A percentile compares a stretch with the other conserved stretches of the same genome.
These are phyloP conservation scores for Russula foetens DNA, from an alignment of 768 basidiomycete genomes.

Conservation along the genomic window DNA sequence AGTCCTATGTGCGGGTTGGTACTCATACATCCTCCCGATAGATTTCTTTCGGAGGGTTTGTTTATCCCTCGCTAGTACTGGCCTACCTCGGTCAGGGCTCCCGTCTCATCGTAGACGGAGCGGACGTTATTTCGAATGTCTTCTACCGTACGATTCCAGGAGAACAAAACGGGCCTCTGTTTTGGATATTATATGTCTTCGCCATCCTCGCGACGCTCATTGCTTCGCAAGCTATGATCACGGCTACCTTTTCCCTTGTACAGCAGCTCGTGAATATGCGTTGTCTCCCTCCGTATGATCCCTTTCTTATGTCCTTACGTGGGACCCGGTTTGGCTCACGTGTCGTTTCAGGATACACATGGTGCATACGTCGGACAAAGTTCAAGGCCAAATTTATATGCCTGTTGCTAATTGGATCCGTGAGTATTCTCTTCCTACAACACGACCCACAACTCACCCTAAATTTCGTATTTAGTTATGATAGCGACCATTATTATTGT, in stretches of 20 bases:
- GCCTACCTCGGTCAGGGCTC: constrained; percentile 71
- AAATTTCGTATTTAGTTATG: constrained; percentile 31
- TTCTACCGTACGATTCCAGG: constrained; percentile 66
- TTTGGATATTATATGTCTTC: constrained; percentile 60
- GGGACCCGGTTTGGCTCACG: not conserved
- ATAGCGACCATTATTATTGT: constrained; percentile 46
- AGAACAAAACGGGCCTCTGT: constrained; percentile 40
- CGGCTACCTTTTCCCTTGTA: constrained; percentile 52
- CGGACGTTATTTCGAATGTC: constrained; percentile 41
- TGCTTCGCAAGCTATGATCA: constrained; percentile 63
- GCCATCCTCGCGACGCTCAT: constrained; percentile 59
- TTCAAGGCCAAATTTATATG: constrained; percentile 61
- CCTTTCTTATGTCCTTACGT: not conserved
- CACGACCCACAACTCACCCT: not conserved
- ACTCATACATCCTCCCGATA: constrained; percentile 14
- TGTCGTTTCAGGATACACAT: constrained; percentile 34
- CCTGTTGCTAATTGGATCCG: constrained; percentile 52
- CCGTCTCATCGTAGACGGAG: constrained; percentile 44
- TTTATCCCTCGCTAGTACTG: constrained; percentile 52
- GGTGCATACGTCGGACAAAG: constrained; percentile 50
- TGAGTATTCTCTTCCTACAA: constrained; percentile 19
- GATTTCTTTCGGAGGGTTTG: constrained; percentile 44
- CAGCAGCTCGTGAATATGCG: constrained; percentile 62
- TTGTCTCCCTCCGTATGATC: constrained; percentile 40
- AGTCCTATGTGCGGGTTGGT: not conserved